Conservation (phyloP, 805 yeast species). For the Kuraishia piskuri region DNA sequence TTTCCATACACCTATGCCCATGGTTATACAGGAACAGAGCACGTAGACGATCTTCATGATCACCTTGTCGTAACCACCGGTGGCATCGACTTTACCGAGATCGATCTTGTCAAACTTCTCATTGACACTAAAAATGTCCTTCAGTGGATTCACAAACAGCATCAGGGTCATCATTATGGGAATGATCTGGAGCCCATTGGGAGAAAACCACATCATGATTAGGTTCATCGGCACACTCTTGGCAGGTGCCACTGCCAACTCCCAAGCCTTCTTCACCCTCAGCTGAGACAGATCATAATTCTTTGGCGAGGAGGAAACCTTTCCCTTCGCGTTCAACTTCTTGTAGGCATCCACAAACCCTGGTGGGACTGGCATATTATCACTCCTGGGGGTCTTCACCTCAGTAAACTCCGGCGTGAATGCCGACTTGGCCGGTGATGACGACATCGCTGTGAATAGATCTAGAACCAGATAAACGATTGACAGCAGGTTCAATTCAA, state of each 20-base stretch:
- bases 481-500: no score
- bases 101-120: conserved; percentile 35
- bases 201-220: conserved; percentile 88
- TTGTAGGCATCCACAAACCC: conserved; percentile 10
- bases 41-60: conserved; percentile 19
- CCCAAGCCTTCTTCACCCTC: conserved; percentile 73
- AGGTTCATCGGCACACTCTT: conserved; percentile 84
- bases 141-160: conserved; percentile 71
- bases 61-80: conserved; percentile 10
- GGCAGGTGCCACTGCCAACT: conserved; percentile 71
- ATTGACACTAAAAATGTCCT: conserved; percentile 54
- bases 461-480: no score
- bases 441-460: neutral
- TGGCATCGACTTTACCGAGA: conserved; percentile 8
- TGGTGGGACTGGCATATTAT: conserved; percentile 11
- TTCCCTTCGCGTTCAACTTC: neutral
- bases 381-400: neutral
- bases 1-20: conserved; percentile 79
- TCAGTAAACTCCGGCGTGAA: conserved; percentile 2
- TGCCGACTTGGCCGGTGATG: neutral
- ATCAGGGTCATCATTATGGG: conserved; percentile 86
- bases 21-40: conserved; percentile 38
- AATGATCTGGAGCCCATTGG: conserved; percentile 80
- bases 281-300: conserved; percentile 24
- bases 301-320: neutral